Percentiles rank a stretch among this genome's conserved stretches.
phyloP scores from a whole-genome alignment of 169 alveolate species.

The Besnoitia besnoiti region DNA sequence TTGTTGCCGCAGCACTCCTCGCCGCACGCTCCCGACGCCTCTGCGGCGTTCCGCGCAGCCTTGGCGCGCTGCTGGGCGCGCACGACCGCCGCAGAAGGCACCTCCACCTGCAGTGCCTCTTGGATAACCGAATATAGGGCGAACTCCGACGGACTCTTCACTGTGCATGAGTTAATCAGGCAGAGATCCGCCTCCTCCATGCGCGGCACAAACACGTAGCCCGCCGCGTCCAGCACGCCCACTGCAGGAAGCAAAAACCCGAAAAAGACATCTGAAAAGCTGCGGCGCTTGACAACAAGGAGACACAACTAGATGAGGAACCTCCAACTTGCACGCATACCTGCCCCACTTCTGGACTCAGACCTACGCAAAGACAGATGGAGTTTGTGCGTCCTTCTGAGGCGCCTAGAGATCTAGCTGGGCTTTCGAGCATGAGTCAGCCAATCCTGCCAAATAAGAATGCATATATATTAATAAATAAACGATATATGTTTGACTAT shows the following conservation, averaged over 20 bases:
- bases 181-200: slow-evolving; percentile 90
- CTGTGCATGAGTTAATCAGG: slow-evolving; percentile 97
- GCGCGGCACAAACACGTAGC: slow-evolving; percentile 85
- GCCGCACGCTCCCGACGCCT: slow-evolving; percentile 75
- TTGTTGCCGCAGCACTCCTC: neutral
- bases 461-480: no score
- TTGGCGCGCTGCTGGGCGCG: slow-evolving; percentile 97
- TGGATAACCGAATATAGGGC: slow-evolving; percentile 82
- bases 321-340: no score
- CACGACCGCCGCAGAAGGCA: slow-evolving; percentile 92
- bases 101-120: slow-evolving; percentile 78
- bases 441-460: no score
- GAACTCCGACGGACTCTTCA: slow-evolving; percentile 98
- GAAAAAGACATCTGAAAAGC: neutral
- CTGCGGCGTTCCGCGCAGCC: slow-evolving; percentile 68
- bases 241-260: slow-evolving; percentile 55
- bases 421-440: no score
- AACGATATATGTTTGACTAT: no score
- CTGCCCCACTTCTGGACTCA: no score
- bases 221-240: slow-evolving; percentile 72
- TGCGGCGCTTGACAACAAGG: neutral
- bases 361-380: neutral
- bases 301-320: neutral
- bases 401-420: no score
- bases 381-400: no score